Evolutionary conservation across 768 basidiomycete species (phyloP), one percentile per base, ranked within the genome.

Genomic region (Mycena vulgaris): DNA sequence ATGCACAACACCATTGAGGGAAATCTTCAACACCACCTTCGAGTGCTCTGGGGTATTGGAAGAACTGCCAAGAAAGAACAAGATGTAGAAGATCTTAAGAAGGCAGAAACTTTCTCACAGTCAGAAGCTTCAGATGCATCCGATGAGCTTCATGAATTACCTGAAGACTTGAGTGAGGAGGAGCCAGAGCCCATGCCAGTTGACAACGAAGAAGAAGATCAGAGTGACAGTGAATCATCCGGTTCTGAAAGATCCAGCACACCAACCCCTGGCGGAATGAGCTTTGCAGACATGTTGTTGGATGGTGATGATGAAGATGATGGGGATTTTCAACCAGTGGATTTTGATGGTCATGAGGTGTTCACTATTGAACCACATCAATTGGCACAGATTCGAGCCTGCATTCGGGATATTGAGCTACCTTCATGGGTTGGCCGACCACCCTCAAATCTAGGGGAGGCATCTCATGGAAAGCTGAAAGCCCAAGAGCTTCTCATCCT

Each of bases 1-100:
- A 76, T 77, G 76, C 76, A 77, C 49, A 75, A 74, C 65, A 65
- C n/a, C 14, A 45, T 77, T 0, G 73, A 75, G 49, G 75, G 76
- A 21, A 48, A 70, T 2, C 67, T 74, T 21, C 25, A 70, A 35
- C 39, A 73, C 31, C 76, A 77, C 42, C 63, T 74, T 9, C 56
- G 75, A 17, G 28, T 23, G 10, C 47, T 67, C 21, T 77, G 76
- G 76, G 73, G 75, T 11, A 45, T 75, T 21, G 73, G 74, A 0
- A 25, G 74, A 1, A 40, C 10, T 10, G 42, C 61, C 2, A 23
- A 35, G 27, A 42, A 47, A 9, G 30, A 47, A 11, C 39, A 40
- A 27, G 17, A 31, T 21, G 30, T 60, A 19, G 30, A 21, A 11
- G 48, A 33, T 17, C 17, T 35, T 21, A 10, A 45, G 28, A 37